Evolutionary conservation across 169 alveolate species (phyloP).

Genomic region (Plasmodium reichenowi): DNA sequence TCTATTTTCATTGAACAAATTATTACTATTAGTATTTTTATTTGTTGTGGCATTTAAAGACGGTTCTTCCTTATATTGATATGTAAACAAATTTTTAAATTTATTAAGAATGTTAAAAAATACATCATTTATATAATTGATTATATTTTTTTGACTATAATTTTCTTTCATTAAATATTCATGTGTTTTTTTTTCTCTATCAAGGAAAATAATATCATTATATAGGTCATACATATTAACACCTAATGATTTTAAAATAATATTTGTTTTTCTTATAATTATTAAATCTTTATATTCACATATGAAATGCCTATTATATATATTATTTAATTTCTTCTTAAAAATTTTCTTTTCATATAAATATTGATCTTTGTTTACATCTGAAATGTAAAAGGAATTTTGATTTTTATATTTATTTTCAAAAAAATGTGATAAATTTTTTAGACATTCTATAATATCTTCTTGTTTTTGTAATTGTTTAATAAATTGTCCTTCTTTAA

Average conservation of each 20-base stretch:
- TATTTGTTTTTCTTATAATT: conserved; percentile 70
- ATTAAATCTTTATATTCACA: conserved; percentile 74
- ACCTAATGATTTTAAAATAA: conserved; percentile 58
- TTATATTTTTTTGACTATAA: conserved; percentile 16
- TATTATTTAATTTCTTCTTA: conserved; percentile 69
- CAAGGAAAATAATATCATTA: conserved; percentile 61
- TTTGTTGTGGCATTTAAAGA: background rate
- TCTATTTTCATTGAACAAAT: background rate
- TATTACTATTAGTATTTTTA: background rate
- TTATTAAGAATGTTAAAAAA: conserved; percentile 5
- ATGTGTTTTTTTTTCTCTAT: conserved; percentile 73
- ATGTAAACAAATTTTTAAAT: background rate
- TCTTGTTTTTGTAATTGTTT: conserved; percentile 56
- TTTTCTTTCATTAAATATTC: conserved; percentile 74
- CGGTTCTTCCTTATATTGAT: background rate
- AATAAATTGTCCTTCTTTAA: conserved; percentile 23
- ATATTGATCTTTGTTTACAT: conserved; percentile 54
- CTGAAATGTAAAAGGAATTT: conserved; percentile 65
- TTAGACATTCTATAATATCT: conserved; percentile 52
- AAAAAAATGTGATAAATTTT: conserved; percentile 52
- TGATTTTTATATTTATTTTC: conserved; percentile 74
- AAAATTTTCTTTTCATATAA: conserved; percentile 56
- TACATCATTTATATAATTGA: conserved; percentile 13
- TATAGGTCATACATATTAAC: conserved; percentile 70
- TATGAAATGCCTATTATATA: conserved; percentile 75